Evolutionary conservation across 2,329 filamentous ascomycete species (phyloP).

Genomic region (Hypomyces rosellus): DNA sequence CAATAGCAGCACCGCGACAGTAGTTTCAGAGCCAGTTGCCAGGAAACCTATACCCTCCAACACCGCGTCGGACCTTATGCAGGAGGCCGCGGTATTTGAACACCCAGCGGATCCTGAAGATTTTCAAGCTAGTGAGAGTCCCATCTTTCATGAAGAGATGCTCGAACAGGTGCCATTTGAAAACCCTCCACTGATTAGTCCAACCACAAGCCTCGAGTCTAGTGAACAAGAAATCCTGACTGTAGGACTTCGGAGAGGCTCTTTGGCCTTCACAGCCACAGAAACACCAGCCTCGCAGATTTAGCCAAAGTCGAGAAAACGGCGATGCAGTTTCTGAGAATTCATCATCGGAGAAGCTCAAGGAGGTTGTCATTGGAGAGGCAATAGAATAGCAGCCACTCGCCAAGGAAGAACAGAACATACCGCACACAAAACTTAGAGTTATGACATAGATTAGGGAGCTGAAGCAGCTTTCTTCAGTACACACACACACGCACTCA

Average conservation of each 20-base stretch:
- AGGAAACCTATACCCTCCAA: conserved; percentile 8
- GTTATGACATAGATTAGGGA: no score
- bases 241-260: conserved; percentile 19
- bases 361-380: background rate
- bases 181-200: conserved; percentile 10
- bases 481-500: background rate
- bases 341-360: conserved; percentile 4
- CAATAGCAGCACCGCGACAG: conserved; percentile 3
- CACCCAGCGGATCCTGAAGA: conserved; percentile 23
- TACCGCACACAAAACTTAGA: background rate
- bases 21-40: conserved; percentile 5
- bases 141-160: conserved; percentile 18
- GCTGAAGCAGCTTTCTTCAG: no score
- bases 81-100: conserved; percentile 28
- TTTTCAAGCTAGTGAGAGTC: conserved; percentile 21
- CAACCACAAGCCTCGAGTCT: conserved; percentile 23
- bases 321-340: conserved; percentile 26
- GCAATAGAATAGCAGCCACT: background rate
- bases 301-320: conserved; percentile 35
- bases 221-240: conserved; percentile 29
- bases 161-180: conserved; percentile 9
- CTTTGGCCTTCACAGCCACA: conserved; percentile 17
- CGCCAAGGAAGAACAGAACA: background rate
- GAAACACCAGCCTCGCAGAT: conserved; percentile 35
- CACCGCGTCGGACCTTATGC: conserved; percentile 22